These are phyloP conservation scores for Nelumbo lutea DNA, from an alignment of 164 flowering plant genomes.

Conservation along the genomic window DNA sequence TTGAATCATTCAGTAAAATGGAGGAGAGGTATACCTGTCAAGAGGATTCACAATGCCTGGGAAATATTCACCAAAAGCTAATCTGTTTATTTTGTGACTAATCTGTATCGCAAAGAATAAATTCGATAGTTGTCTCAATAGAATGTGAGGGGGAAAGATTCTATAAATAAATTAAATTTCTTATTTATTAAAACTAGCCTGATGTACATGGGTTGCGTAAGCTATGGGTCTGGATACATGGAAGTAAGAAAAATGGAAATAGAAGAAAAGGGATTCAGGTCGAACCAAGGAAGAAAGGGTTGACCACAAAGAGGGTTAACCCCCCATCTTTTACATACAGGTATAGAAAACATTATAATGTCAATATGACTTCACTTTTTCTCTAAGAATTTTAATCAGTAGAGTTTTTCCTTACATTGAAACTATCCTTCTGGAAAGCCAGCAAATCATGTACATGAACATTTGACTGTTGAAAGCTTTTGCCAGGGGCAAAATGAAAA, in stretches of 20 bases:
- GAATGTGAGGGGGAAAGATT: background rate
- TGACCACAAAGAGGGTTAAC: background rate
- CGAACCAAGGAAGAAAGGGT: background rate
- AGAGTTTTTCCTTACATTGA: conserved; percentile 47
- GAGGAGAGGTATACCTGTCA: conserved; percentile 49
- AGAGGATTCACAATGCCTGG: conserved; percentile 88
- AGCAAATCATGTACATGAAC: conserved; percentile 67
- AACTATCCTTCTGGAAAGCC: conserved; percentile 67
- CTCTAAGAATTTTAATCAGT: background rate
- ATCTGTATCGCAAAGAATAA: conserved; percentile 29
- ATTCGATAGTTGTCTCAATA: conserved; percentile 2
- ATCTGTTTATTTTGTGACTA: conserved; percentile 79
- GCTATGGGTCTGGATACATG: no score
- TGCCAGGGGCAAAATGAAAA: conserved; percentile 90
- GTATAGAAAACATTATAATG: background rate
- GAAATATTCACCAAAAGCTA: conserved; percentile 70
- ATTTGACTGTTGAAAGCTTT: conserved; percentile 83
- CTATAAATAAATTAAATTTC: no score
- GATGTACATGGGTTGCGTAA: no score
- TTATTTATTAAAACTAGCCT: no score
- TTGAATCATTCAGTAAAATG: background rate
- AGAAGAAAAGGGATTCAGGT: no score
- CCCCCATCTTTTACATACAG: background rate
- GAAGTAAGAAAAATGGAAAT: no score
- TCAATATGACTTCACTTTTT: background rate